Base-by-base conservation (phyloP, 371 early-diverging fungal species). In the Syncephalastrum monosporum region DNA sequence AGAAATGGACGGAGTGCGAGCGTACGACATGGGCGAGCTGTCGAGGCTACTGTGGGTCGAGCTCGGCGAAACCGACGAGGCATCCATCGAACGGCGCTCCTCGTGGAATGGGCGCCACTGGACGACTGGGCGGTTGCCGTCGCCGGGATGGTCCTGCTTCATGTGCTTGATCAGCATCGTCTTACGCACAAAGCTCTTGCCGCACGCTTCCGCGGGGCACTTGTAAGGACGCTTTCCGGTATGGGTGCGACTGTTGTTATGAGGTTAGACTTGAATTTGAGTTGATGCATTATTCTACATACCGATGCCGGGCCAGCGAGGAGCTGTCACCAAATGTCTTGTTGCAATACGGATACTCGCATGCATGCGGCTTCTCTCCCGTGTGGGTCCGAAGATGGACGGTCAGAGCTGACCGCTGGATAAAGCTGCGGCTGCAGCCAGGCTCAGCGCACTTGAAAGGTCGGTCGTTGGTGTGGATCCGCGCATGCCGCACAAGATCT, bases 351-450 rank as follows among this genome's bases (percentile, higher is more conserved):
- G 72, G 74, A 7, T 73, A 72, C 61, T 84, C 82, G 60, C 90
- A 90, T 45, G 74, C 59, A 65, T 90, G 90, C 16, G 90, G 90
- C 42, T 83, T 72, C 61, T 89, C 91, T 17, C 90, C 90, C 10
- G 90, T 79, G 67, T 90, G 90, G 0, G 90, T 90, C 52, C 90
- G 81, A 46, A 77, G 62, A 61, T 89, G 91, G 43, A 90, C 90
- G 0, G 85, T 88, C 60, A 91, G 74, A 21, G 91, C 91, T 5
- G 91, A 91, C 19, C 87, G 82, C 79, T 91, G 91, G 65, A 91
- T 87, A 55, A 91, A 91, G 44, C 86, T 82, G 71, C 88, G 88
- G 57, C 77, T 77, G 66, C 91, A 91, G 42, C 76, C 79, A 23
- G 67, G 68, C 55, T 80, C 82, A 23, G 60, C 57, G 65, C 91